Evolutionary conservation across 768 basidiomycete genomes (phyloP).

Genomic region (Boletus reticulatus): DNA sequence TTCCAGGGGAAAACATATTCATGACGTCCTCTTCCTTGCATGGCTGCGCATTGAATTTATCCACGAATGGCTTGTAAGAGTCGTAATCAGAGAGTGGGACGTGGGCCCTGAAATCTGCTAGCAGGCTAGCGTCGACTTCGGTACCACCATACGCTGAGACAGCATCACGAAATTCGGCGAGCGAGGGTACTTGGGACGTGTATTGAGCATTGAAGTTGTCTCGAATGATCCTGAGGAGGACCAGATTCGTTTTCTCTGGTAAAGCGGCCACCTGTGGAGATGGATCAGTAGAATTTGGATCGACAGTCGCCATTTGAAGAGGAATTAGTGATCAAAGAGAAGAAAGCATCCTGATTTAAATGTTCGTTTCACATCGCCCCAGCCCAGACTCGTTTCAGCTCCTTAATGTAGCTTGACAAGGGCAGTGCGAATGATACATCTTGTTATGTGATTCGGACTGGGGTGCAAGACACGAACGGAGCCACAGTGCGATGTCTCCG

Average conservation of each 20-base stretch:
- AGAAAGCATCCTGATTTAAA: background rate
- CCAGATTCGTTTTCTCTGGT: background rate
- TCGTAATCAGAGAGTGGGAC: constrained; percentile 12
- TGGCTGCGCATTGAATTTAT: constrained; percentile 9
- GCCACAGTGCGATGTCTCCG: too few species aligned
- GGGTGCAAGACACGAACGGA: too few species aligned
- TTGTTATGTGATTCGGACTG: too few species aligned
- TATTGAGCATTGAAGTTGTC: constrained; percentile 12
- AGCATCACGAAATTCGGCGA: constrained; percentile 9
- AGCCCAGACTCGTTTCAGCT: too few species aligned
- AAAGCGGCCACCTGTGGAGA: background rate
- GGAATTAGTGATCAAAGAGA: background rate
- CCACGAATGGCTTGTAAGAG: constrained; percentile 11
- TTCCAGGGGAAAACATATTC: constrained; percentile 16
- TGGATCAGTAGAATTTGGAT: background rate
- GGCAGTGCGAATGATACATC: too few species aligned
- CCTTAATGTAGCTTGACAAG: too few species aligned
- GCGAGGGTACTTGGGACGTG: background rate
- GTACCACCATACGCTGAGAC: background rate
- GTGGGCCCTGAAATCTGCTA: constrained; percentile 7
- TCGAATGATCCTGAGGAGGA: constrained; percentile 4
- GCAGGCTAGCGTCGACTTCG: constrained; percentile 2
- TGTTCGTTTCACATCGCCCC: background rate
- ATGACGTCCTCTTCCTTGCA: constrained; percentile 18
- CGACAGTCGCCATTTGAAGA: background rate